Conservation (phyloP, 1,139 yeast genomes). For the Saccharomyces hybrid region DNA sequence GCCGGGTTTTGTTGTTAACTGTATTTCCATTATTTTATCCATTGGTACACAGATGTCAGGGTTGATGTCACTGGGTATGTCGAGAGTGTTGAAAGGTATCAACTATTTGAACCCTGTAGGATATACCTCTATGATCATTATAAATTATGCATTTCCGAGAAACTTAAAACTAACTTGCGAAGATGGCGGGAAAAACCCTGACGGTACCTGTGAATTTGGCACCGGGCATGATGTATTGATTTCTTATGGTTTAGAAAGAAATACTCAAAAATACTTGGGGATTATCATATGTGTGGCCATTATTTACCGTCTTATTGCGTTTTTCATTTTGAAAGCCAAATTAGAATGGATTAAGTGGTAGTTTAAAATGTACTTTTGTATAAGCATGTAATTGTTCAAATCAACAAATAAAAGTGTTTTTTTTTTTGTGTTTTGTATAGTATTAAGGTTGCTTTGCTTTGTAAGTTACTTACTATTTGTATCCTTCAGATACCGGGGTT, state of each 20-base stretch:
- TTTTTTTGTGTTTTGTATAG: no score
- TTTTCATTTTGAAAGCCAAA: slow-evolving; percentile 30
- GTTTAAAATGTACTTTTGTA: no score
- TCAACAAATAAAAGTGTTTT: not conserved
- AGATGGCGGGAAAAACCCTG: slow-evolving; percentile 32
- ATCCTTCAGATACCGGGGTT: not conserved
- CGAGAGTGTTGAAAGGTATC: slow-evolving; percentile 55
- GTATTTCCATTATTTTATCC: slow-evolving; percentile 55
- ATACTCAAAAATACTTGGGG: slow-evolving; percentile 33
- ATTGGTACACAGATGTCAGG: slow-evolving; percentile 82
- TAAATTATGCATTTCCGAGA: slow-evolving; percentile 42
- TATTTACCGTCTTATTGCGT: slow-evolving; percentile 36
- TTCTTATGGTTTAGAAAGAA: slow-evolving; percentile 36
- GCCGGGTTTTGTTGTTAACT: slow-evolving; percentile 71
- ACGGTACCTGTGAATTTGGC: slow-evolving; percentile 37
- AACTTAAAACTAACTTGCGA: slow-evolving; percentile 37
- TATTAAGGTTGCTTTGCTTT: no score
- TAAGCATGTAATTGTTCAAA: no score
- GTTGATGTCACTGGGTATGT: slow-evolving; percentile 72
- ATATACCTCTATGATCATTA: slow-evolving; percentile 53
- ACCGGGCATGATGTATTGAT: slow-evolving; percentile 46
- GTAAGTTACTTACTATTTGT: no score
- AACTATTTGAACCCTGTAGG: slow-evolving; percentile 71
- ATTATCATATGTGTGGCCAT: slow-evolving; percentile 34
- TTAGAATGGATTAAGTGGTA: slow-evolving; percentile 28